Conservation (phyloP, 768 basidiomycete genomes). For the Trametes gibbosa region DNA sequence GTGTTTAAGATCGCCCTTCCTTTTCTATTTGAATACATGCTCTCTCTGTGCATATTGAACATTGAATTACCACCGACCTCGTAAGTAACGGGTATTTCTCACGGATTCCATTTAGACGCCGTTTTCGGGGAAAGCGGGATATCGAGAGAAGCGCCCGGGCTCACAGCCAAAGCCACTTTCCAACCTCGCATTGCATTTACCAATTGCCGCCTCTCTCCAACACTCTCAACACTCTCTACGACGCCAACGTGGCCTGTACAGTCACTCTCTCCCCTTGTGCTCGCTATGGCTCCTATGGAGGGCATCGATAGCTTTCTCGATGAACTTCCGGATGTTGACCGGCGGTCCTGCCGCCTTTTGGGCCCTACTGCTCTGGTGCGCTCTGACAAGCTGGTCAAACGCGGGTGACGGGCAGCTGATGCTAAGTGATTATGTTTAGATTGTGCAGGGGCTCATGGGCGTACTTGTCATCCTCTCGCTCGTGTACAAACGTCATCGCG, state of each 20-base stretch:
- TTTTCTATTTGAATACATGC: constrained; percentile 10
- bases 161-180: constrained; percentile 8
- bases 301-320: constrained; percentile 24
- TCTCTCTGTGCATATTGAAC: constrained; percentile 8
- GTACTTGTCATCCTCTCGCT: constrained; percentile 84
- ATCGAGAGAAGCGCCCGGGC: background rate
- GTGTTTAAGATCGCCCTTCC: constrained; percentile 13
- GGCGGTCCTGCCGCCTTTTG: constrained; percentile 42
- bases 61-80: background rate
- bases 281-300: constrained; percentile 8
- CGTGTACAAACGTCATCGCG: constrained; percentile 85
- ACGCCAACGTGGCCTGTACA: background rate
- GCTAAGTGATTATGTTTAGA: constrained; percentile 34
- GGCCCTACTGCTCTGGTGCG: constrained; percentile 48
- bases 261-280: background rate
- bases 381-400: background rate
- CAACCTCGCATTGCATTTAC: constrained; percentile 9
- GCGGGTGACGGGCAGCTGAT: constrained; percentile 2
- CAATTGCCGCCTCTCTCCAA: background rate
- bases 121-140: background rate
- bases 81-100: background rate
- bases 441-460: constrained; percentile 88
- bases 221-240: background rate
- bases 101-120: background rate
- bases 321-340: constrained; percentile 40